phyloP scores from a whole-genome alignment of 2,329 filamentous ascomycete species.

The Aspergillus carbonarius region DNA sequence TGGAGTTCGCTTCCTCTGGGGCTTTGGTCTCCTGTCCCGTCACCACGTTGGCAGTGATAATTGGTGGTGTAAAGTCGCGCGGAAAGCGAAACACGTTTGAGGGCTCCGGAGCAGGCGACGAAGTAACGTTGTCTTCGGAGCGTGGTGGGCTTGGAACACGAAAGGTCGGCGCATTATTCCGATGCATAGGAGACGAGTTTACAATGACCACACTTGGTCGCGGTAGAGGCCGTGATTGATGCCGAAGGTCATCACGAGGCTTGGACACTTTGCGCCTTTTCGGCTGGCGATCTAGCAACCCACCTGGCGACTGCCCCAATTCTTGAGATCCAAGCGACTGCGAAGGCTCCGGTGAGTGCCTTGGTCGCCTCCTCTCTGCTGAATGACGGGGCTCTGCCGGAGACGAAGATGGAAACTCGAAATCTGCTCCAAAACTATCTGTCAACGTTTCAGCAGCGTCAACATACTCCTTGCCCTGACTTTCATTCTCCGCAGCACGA shows the following conservation, averaged over 20 bases:
- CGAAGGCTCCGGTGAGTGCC: not conserved
- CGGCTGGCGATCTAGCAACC: slow-evolving; percentile 14
- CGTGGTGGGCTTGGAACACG: slow-evolving; percentile 44
- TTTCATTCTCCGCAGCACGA: slow-evolving; percentile 25
- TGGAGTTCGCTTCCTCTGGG: slow-evolving; percentile 12
- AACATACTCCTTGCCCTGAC: slow-evolving; percentile 34
- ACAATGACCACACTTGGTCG: slow-evolving; percentile 29
- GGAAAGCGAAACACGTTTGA: slow-evolving; percentile 39
- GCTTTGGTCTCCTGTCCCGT: slow-evolving; percentile 20
- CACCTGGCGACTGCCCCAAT: slow-evolving; percentile 2
- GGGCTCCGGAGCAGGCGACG: slow-evolving; percentile 24
- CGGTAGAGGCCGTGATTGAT: slow-evolving; percentile 9
- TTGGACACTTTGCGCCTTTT: slow-evolving; percentile 41
- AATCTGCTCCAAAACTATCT: slow-evolving; percentile 32
- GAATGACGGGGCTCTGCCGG: slow-evolving; percentile 14
- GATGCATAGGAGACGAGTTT: slow-evolving; percentile 17
- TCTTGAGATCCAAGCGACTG: slow-evolving; percentile 3
- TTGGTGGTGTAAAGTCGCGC: slow-evolving; percentile 31
- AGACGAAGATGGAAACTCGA: slow-evolving; percentile 31
- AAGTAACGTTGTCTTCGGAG: slow-evolving; percentile 30
- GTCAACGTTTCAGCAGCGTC: slow-evolving; percentile 33
- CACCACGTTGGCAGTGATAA: slow-evolving; percentile 27
- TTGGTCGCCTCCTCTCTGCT: not conserved
- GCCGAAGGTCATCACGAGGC: slow-evolving; percentile 10
- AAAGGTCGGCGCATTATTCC: slow-evolving; percentile 21